Conservation (phyloP, 768 basidiomycete genomes). For the Leccinum ochraceum region DNA sequence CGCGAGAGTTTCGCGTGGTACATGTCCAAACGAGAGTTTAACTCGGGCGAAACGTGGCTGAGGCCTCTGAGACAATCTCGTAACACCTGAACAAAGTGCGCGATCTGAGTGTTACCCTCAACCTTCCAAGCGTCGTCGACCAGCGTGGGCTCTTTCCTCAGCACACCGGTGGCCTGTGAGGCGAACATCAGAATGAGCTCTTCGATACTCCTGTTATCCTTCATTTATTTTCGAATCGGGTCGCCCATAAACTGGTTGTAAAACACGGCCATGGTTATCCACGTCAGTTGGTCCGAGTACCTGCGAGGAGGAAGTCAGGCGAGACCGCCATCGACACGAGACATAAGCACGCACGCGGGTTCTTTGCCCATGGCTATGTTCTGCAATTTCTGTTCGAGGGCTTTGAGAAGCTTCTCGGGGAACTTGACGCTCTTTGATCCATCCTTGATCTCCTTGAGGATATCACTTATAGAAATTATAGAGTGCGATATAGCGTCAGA, state of each 20-base stretch:
- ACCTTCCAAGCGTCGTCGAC: slow-evolving; percentile 89
- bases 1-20: slow-evolving; percentile 81
- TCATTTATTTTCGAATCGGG: slow-evolving; percentile 82
- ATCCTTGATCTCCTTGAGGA: slow-evolving; percentile 78
- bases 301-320: slow-evolving; percentile 39
- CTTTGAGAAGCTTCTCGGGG: slow-evolving; percentile 91
- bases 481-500: slow-evolving; percentile 60
- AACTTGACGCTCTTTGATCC: slow-evolving; percentile 87
- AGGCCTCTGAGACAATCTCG: slow-evolving; percentile 74
- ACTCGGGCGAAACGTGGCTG: slow-evolving; percentile 81
- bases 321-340: slow-evolving; percentile 5
- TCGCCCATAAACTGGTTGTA: slow-evolving; percentile 89
- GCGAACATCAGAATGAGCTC: slow-evolving; percentile 97
- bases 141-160: slow-evolving; percentile 87
- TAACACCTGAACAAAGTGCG: slow-evolving; percentile 82
- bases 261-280: slow-evolving; percentile 90
- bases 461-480: slow-evolving; percentile 65
- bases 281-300: slow-evolving; percentile 86
- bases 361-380: slow-evolving; percentile 94
- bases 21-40: slow-evolving; percentile 77
- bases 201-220: slow-evolving; percentile 96
- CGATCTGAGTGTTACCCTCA: slow-evolving; percentile 91
- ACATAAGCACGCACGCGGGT: slow-evolving; percentile 60
- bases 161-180: slow-evolving; percentile 80
- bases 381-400: slow-evolving; percentile 86